These are phyloP conservation scores for Tephrocybe sp. DNA, from an alignment of 768 basidiomycete species.

Conservation along the genomic window DNA sequence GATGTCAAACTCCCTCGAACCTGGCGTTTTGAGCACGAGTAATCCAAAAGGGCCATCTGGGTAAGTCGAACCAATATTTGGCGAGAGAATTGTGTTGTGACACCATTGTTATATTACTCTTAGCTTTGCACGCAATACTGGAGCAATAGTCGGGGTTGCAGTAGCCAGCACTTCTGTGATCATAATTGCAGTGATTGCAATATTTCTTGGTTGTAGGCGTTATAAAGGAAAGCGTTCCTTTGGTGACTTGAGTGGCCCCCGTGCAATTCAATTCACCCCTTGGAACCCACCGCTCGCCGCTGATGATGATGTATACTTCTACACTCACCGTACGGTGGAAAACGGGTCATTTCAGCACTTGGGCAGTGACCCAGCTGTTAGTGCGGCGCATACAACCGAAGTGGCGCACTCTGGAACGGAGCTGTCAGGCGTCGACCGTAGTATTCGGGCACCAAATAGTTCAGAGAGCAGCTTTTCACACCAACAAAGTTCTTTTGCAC, in stretches of 20 bases:
- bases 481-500: slow-evolving; percentile 18
- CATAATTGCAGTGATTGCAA: slow-evolving; percentile 24
- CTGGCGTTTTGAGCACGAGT: slow-evolving; percentile 31
- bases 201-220: slow-evolving; percentile 31
- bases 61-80: slow-evolving; percentile 14
- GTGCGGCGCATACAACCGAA: slow-evolving; percentile 14
- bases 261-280: slow-evolving; percentile 10
- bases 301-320: slow-evolving; percentile 23
- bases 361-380: slow-evolving; percentile 13
- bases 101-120: background rate
- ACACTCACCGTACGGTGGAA: slow-evolving; percentile 4
- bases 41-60: slow-evolving; percentile 18
- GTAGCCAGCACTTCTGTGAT: slow-evolving; percentile 26
- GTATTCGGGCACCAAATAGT: slow-evolving; percentile 16
- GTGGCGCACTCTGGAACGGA: slow-evolving; percentile 10
- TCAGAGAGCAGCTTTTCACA: slow-evolving; percentile 20
- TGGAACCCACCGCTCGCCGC: slow-evolving; percentile 32
- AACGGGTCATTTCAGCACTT: slow-evolving; percentile 12
- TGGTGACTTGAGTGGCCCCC: slow-evolving; percentile 10
- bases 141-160: slow-evolving; percentile 36
- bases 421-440: background rate
- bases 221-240: slow-evolving; percentile 16
- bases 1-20: slow-evolving; percentile 20
- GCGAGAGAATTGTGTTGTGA: background rate
- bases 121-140: slow-evolving; percentile 35